Conservation (phyloP, 2,329 filamentous ascomycete species). For the Metarhizium sp. region DNA sequence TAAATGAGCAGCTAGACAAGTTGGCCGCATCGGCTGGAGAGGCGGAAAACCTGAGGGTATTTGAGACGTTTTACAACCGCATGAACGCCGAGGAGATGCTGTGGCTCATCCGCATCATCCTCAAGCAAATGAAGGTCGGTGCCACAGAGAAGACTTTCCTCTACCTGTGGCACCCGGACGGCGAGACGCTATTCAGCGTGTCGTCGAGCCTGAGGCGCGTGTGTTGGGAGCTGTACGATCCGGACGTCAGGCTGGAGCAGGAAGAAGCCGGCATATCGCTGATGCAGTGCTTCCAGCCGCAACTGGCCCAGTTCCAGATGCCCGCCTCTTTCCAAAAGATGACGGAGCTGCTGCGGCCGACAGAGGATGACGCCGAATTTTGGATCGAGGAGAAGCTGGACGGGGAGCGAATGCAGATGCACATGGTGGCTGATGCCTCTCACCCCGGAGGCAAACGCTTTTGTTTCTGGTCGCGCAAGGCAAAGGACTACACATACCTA, state of each 20-base stretch:
- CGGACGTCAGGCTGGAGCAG: slow-evolving; percentile 59
- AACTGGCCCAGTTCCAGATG: slow-evolving; percentile 87
- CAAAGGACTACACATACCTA: slow-evolving; percentile 91
- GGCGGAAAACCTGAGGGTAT: slow-evolving; percentile 71
- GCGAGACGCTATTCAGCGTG: slow-evolving; percentile 72
- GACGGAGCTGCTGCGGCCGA: slow-evolving; percentile 56
- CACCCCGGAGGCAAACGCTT: slow-evolving; percentile 65
- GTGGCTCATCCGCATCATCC: slow-evolving; percentile 90
- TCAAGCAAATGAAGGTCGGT: slow-evolving; percentile 65
- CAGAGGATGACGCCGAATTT: slow-evolving; percentile 65
- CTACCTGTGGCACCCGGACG: slow-evolving; percentile 72
- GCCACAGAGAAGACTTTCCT: slow-evolving; percentile 87
- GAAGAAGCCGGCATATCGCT: slow-evolving; percentile 67
- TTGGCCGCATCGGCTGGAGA: slow-evolving; percentile 70
- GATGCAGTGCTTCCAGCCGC: slow-evolving; percentile 95
- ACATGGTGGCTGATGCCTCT: slow-evolving; percentile 66
- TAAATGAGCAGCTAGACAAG: slow-evolving; percentile 76
- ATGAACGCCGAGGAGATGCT: slow-evolving; percentile 93
- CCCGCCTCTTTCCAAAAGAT: slow-evolving; percentile 68
- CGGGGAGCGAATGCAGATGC: slow-evolving; percentile 93
- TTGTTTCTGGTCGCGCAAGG: slow-evolving; percentile 89
- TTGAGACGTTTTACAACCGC: slow-evolving; percentile 73
- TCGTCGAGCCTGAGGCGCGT: slow-evolving; percentile 84
- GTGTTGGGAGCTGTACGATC: slow-evolving; percentile 86
- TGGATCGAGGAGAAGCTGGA: slow-evolving; percentile 99